Evolutionary conservation across 2,329 filamentous ascomycete genomes (phyloP), one percentile per base, ranked within the genome.

Genomic region (Pyricularia pennisetigena): DNA sequence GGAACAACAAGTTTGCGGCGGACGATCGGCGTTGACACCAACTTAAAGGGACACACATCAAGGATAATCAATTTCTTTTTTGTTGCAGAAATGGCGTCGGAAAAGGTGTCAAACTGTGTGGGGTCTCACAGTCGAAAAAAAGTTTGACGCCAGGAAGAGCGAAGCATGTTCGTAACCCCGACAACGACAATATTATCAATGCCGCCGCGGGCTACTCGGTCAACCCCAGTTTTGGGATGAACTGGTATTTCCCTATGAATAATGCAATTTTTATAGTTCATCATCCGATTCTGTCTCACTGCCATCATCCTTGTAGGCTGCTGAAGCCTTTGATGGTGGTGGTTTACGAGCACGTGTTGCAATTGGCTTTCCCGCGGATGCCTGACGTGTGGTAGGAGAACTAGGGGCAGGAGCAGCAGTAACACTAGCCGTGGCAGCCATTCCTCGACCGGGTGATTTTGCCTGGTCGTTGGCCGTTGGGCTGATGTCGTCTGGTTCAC

Each of bases 221-320:
- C 20, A 49, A 28, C 14, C 24, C 24, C 24, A 20, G 59, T 16
- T 28, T 12, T 61, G 14, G 24, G 14, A 62, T 29, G 59, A 26
- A 61, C 20, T 28, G 12, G 20, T 49, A n/a, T 7, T 49, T 49
- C 41, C 41, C 14, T 49, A n/a, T 3, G 10, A 62, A 62, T 29
- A 6, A 23, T 28, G 65, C 7, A 29, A 10, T 16, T 10, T 12
- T 80, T 73, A 87, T 69, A 86, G 71, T 72, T 87, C 85, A 72
- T 86, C 85, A 69, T 86, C 85, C 0, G 83, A 85, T n/a, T 83
- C 83, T 0, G 83, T 84, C 68, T 86, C 84, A 65, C 80, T 82
- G 20, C 74, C 71, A 24, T 16, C 78, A 12, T 75, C 75, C 10
- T 74, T 62, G 70, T 75, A 61, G 71, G 73, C 5, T 8, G 68